phyloP scores from a whole-genome alignment of 768 basidiomycete species.

The Trametes cinnabarina region DNA sequence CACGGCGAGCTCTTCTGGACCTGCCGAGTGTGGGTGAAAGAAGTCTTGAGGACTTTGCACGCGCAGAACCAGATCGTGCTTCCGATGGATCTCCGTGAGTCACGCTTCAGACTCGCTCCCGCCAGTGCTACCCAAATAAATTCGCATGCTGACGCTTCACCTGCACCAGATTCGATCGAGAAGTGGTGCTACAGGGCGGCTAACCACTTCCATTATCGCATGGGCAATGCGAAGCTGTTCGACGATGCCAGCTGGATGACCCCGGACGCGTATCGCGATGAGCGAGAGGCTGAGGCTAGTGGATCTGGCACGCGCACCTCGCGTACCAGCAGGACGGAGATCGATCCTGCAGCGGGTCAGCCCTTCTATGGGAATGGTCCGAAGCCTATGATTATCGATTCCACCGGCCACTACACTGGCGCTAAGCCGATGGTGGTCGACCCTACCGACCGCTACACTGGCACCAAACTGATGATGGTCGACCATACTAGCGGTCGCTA shows the following conservation, averaged over 20 bases:
- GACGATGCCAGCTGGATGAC: background rate
- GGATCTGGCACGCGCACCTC: background rate
- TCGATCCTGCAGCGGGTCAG: no score
- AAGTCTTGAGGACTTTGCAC: background rate
- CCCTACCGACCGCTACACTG: background rate
- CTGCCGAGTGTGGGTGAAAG: background rate
- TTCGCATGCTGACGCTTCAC: background rate
- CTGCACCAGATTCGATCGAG: background rate
- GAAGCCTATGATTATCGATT: background rate
- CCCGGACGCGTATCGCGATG: background rate
- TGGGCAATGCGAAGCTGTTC: background rate
- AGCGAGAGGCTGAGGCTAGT: no score
- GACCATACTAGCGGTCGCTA: no score
- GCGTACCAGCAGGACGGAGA: background rate
- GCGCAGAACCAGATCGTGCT: background rate
- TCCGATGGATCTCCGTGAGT: background rate
- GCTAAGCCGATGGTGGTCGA: background rate
- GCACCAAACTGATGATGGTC: no score
- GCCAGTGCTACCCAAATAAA: no score
- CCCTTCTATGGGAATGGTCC: no score
- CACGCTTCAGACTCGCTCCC: no score
- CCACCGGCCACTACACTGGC: background rate
- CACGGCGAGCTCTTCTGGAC: background rate
- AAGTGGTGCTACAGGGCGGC: background rate
- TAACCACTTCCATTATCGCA: background rate